phyloP scores from a whole-genome alignment of 768 basidiomycete species.

The Panaeolus cyanescens region DNA sequence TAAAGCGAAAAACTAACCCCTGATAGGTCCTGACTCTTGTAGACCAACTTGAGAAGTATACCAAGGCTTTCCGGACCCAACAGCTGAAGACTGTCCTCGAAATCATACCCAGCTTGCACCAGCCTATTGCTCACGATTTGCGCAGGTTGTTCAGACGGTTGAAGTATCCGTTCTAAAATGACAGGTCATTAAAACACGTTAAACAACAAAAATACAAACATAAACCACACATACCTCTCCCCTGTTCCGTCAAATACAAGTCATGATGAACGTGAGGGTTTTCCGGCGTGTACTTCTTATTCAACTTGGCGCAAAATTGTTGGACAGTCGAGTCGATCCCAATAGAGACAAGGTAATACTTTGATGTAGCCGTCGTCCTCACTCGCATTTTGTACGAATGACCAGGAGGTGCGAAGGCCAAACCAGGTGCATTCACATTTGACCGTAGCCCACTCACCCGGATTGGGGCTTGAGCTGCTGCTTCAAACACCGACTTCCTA shows the following conservation, averaged over 20 bases:
- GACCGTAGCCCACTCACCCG: slow-evolving; percentile 7
- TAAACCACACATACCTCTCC: slow-evolving; percentile 55
- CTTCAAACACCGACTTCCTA: slow-evolving; percentile 4
- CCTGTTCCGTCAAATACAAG: slow-evolving; percentile 74
- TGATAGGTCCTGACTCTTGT: slow-evolving; percentile 74
- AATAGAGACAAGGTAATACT: slow-evolving; percentile 63
- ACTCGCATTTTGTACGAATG: slow-evolving; percentile 65
- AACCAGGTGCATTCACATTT: slow-evolving; percentile 10
- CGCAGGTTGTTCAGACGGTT: slow-evolving; percentile 80
- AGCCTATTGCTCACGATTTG: slow-evolving; percentile 81
- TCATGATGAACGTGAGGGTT: slow-evolving; percentile 62
- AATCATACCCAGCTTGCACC: slow-evolving; percentile 87
- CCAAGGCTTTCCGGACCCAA: slow-evolving; percentile 78
- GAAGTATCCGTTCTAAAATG: slow-evolving; percentile 76
- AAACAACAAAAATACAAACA: neutral
- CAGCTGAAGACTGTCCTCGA: slow-evolving; percentile 75
- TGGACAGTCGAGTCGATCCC: slow-evolving; percentile 66
- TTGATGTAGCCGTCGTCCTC: slow-evolving; percentile 58
- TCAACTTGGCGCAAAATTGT: slow-evolving; percentile 63
- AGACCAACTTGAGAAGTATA: slow-evolving; percentile 89
- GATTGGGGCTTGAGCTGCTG: slow-evolving; percentile 8
- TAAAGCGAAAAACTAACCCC: slow-evolving; percentile 43
- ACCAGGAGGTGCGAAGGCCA: slow-evolving; percentile 7
- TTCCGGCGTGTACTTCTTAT: slow-evolving; percentile 52
- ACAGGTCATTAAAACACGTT: neutral